Evolutionary conservation across 129 eudicot genomes (phyloP).

Genomic region (Flaveria brownii): DNA sequence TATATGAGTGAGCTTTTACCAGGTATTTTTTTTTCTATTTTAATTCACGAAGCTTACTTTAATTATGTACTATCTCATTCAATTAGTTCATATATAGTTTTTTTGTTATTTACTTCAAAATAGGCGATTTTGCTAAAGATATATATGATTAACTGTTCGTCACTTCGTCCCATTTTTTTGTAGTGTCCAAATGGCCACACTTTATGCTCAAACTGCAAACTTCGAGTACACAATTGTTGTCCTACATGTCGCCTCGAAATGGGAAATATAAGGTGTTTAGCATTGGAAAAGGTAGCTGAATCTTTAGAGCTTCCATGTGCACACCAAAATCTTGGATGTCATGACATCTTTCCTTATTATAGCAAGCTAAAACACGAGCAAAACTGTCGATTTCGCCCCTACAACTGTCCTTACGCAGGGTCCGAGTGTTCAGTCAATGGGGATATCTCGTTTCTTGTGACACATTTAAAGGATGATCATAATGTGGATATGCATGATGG

Average conservation of each 20-base stretch:
- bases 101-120: slow-evolving; percentile 7
- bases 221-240: slow-evolving; percentile 69
- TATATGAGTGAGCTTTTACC: too few species aligned
- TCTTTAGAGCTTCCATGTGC: slow-evolving; percentile 79
- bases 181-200: slow-evolving; percentile 97
- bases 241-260: slow-evolving; percentile 81
- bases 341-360: slow-evolving; percentile 72
- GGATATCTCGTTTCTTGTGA: slow-evolving; percentile 66
- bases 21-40: too few species aligned
- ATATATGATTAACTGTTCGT: slow-evolving; percentile 11
- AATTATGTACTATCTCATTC: background rate
- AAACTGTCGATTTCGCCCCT: slow-evolving; percentile 79
- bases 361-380: slow-evolving; percentile 77
- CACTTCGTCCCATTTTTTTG: background rate
- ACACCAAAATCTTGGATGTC: slow-evolving; percentile 72
- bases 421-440: slow-evolving; percentile 76
- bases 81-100: background rate
- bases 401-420: slow-evolving; percentile 89
- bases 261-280: slow-evolving; percentile 84
- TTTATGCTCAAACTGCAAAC: slow-evolving; percentile 72
- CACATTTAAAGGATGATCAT: slow-evolving; percentile 80
- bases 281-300: slow-evolving; percentile 86
- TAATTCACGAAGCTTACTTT: background rate
- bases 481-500: slow-evolving; percentile 92
- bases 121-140: slow-evolving; percentile 1